Evolutionary conservation across 306 rosid genomes (phyloP).

Genomic region (Pterocarpus macrocarpus): DNA sequence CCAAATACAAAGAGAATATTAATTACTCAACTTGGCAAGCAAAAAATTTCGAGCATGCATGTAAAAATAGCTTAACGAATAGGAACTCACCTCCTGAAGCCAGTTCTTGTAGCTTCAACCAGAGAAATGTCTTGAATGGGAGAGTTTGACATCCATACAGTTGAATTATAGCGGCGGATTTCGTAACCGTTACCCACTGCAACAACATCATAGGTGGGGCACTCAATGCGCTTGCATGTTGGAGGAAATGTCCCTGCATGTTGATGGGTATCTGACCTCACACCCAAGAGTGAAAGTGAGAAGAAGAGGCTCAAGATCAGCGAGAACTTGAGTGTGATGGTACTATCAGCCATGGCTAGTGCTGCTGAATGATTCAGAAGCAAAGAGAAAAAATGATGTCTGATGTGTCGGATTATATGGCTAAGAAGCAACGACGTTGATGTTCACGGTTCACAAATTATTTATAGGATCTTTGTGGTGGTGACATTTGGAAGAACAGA

Average conservation of each 20-base stretch:
- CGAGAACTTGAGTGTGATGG: constrained; percentile 53
- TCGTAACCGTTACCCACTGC: constrained; percentile 59
- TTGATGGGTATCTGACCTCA: constrained; percentile 38
- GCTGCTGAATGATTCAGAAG: neutral
- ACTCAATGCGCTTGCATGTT: constrained; percentile 75
- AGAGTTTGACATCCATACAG: constrained; percentile 69
- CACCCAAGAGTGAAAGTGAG: constrained; percentile 42
- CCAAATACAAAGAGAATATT: too few relatives aligned
- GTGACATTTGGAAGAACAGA: too few relatives aligned
- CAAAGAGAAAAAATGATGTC: neutral
- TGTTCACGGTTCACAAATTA: neutral
- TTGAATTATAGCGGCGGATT: constrained; percentile 71
- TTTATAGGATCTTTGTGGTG: too few relatives aligned
- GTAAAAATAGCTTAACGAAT: neutral
- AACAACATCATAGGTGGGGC: constrained; percentile 62
- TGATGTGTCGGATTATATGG: neutral
- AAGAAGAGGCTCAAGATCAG: constrained; percentile 55
- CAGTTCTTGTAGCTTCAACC: constrained; percentile 72
- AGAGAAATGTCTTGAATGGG: constrained; percentile 74
- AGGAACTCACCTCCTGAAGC: constrained; percentile 64
- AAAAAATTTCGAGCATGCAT: too few relatives aligned
- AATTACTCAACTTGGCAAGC: too few relatives aligned
- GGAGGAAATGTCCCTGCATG: constrained; percentile 51
- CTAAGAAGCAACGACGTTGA: neutral
- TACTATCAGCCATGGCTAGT: constrained; percentile 46